phyloP scores from a whole-genome alignment of 139 green algal genomes.

The Coelastrella sp. region DNA sequence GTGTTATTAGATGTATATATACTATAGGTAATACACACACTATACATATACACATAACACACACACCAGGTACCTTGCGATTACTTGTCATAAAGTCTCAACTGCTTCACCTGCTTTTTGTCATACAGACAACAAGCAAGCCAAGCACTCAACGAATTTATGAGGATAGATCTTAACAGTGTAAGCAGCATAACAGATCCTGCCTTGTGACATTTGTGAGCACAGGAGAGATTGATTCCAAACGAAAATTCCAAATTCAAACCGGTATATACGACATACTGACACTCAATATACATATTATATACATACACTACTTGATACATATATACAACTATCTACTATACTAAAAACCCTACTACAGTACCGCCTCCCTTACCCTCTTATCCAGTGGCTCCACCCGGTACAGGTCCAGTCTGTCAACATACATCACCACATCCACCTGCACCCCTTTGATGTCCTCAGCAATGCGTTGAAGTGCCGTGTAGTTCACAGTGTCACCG shows the following conservation, averaged over 20 bases:
- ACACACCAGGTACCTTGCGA: neutral
- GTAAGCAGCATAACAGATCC: too few relatives aligned
- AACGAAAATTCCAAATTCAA: too few relatives aligned
- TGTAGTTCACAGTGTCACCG: conserved; percentile 65
- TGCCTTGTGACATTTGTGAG: too few relatives aligned
- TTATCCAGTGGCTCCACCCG: conserved; percentile 68
- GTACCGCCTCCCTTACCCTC: conserved; percentile 41
- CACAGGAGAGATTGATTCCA: too few relatives aligned
- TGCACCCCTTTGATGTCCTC: conserved; percentile 58
- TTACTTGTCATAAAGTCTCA: neutral
- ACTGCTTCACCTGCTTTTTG: neutral
- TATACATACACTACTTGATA: too few relatives aligned
- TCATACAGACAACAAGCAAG: neutral
- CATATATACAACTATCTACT: too few relatives aligned
- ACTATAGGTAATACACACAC: neutral
- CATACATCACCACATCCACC: conserved; percentile 70
- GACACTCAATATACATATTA: too few relatives aligned
- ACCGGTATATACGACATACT: too few relatives aligned
- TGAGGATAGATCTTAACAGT: too few relatives aligned
- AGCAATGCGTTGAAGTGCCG: conserved; percentile 61
- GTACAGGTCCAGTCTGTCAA: conserved; percentile 77
- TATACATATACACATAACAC: neutral
- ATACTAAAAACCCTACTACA: too few relatives aligned
- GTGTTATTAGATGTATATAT: neutral
- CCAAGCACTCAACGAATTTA: too few relatives aligned